These are phyloP conservation scores for Hanseniaspora singularis DNA, from an alignment of 805 yeast species.

Conservation along the genomic window DNA sequence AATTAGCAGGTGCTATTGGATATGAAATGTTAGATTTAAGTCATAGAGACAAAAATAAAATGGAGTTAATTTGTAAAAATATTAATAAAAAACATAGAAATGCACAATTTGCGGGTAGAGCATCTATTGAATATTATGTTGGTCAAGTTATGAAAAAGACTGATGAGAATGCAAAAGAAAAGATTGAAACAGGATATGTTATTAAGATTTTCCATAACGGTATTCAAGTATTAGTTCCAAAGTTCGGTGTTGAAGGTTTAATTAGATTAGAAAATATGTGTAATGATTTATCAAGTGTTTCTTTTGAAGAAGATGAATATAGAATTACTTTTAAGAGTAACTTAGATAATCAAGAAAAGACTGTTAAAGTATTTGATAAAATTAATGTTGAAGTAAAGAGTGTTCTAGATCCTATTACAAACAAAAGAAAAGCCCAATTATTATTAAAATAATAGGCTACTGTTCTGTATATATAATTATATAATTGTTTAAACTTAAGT, in stretches of 20 bases:
- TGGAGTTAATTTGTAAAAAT: constrained; percentile 79
- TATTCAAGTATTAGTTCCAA: constrained; percentile 85
- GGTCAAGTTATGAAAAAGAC: constrained; percentile 80
- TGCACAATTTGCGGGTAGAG: constrained; percentile 98
- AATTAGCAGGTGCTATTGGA: constrained; percentile 94
- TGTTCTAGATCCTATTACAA: constrained; percentile 71
- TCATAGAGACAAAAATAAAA: constrained; percentile 78
- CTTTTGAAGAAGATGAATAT: constrained; percentile 67
- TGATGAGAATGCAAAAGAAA: constrained; percentile 42
- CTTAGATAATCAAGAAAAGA: constrained; percentile 36
- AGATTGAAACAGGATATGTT: constrained; percentile 76
- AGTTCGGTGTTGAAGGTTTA: constrained; percentile 89
- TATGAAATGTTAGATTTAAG: constrained; percentile 72
- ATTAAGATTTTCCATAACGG: constrained; percentile 91
- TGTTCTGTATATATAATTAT: neutral
- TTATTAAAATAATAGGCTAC: constrained; percentile 38
- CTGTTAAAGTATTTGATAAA: constrained; percentile 67
- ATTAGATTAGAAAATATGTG: constrained; percentile 66
- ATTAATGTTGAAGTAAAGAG: constrained; percentile 75
- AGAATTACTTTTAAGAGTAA: constrained; percentile 45
- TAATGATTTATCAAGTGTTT: constrained; percentile 49
- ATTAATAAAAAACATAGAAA: constrained; percentile 91
- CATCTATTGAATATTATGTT: constrained; percentile 92
- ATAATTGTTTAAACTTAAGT: neutral
- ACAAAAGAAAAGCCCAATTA: constrained; percentile 83